Percentiles rank a stretch among this genome's conserved stretches.
Evolutionary conservation across 345 rosid species (phyloP).

Genomic region (Brassica incana): DNA sequence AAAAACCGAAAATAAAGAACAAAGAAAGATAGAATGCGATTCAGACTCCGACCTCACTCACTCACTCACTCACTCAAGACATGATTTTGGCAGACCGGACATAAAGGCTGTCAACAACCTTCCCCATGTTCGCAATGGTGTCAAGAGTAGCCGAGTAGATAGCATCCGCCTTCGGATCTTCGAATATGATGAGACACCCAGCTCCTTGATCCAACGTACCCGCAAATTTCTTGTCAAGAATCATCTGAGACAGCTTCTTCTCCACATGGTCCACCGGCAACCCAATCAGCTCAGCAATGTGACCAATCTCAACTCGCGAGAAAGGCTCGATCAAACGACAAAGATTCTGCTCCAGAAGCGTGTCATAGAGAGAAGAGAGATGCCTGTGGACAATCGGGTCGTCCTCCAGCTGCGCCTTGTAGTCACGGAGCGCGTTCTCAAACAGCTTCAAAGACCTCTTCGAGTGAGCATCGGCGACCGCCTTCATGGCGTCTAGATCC

Average conservation of each 20-base stretch:
- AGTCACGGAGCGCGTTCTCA: slow-evolving; percentile 78
- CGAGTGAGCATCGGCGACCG: slow-evolving; percentile 94
- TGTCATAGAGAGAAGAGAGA: slow-evolving; percentile 86
- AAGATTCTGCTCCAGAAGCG: slow-evolving; percentile 84
- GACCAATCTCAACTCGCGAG: slow-evolving; percentile 85
- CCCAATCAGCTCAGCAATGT: slow-evolving; percentile 77
- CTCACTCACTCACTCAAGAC: slow-evolving; percentile 41
- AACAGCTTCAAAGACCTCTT: slow-evolving; percentile 83
- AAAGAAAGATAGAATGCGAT: slow-evolving; percentile 3
- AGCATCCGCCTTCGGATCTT: slow-evolving; percentile 86
- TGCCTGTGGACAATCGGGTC: slow-evolving; percentile 97
- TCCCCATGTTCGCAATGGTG: slow-evolving; percentile 85
- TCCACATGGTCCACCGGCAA: slow-evolving; percentile 75
- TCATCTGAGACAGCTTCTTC: slow-evolving; percentile 96
- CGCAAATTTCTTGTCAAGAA: slow-evolving; percentile 90
- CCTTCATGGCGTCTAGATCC: slow-evolving; percentile 93
- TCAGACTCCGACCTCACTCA: not conserved
- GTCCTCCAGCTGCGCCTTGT: slow-evolving; percentile 83
- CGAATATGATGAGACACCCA: slow-evolving; percentile 87
- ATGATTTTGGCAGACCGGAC: slow-evolving; percentile 93
- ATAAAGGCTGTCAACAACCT: slow-evolving; percentile 95
- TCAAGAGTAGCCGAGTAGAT: slow-evolving; percentile 86
- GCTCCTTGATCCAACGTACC: slow-evolving; percentile 97
- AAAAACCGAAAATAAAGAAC: not conserved
- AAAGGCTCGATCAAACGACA: slow-evolving; percentile 95